Evolutionary conservation across 495 filamentous ascomycete genomes (phyloP).

Genomic region (Penicillium maclennaniae): DNA sequence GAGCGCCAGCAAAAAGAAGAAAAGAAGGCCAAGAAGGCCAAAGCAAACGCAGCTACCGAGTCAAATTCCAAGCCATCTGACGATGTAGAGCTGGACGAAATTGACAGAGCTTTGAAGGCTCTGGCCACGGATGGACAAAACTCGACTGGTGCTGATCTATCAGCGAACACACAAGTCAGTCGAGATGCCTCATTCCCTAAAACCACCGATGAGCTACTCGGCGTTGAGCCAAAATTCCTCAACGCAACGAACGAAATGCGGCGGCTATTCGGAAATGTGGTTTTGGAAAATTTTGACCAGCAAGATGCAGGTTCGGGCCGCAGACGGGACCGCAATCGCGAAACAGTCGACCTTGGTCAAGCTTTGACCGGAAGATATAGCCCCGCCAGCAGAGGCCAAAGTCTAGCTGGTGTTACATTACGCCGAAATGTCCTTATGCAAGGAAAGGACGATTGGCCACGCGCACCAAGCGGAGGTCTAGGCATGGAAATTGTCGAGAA

Average conservation of each 20-base stretch:
- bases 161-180: constrained; percentile 25
- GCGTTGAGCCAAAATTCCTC: constrained; percentile 72
- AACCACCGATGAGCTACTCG: constrained; percentile 54
- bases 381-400: constrained; percentile 53
- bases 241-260: constrained; percentile 94
- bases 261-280: constrained; percentile 79
- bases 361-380: constrained; percentile 61
- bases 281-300: constrained; percentile 59
- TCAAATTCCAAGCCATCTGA: constrained; percentile 14
- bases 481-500: constrained; percentile 71
- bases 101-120: constrained; percentile 72
- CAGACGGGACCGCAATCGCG: constrained; percentile 48
- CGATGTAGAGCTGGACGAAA: constrained; percentile 64
- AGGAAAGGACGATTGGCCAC: constrained; percentile 89
- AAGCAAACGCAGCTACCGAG: constrained; percentile 14
- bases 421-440: constrained; percentile 81
- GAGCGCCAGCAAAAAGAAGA: constrained; percentile 51
- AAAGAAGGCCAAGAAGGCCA: constrained; percentile 35
- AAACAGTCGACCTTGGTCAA: constrained; percentile 64
- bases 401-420: constrained; percentile 64
- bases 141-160: constrained; percentile 12
- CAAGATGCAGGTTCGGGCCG: constrained; percentile 51
- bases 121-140: constrained; percentile 41
- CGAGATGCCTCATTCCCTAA: constrained; percentile 44
- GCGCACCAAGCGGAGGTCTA: constrained; percentile 72